Base-by-base conservation (phyloP, 2,329 filamentous ascomycete genomes). In the Gaeumannomyces sp. region DNA sequence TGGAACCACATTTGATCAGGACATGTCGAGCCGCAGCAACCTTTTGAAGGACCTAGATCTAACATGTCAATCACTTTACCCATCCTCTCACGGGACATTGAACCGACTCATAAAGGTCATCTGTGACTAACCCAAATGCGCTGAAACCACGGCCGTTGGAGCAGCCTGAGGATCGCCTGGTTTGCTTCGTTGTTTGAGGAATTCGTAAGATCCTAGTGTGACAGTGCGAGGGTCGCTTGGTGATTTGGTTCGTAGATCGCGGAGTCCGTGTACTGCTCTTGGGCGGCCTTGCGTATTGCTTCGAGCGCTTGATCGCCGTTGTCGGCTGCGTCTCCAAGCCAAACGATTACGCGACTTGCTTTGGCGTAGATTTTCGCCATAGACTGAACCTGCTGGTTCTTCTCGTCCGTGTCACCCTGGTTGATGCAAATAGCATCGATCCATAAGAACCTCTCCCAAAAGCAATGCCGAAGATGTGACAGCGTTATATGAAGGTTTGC, bases 371-470 rank as follows among this genome's bases (percentile, higher is more conserved):
- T 61, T 13, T 28, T 33, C 4, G 60, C 27, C 60, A 61, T 61
- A 4, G 35, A 38, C 19, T 27, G 33, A 19, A 61, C 60, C 35
- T 61, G 60, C 10, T 50, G 60, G 14, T 25, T n/a, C 27, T 38
- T 33, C 28, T 61, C 60, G 25, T 29, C n/a, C 1, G 16, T 11
- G 31, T 61, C n/a, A 8, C 22, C n/a, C 25, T 61, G 60, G 35
- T 61, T 29, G 22, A 61, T 61, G n/a, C 60, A 61, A 2, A 61
- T 28, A 7, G 60, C 60, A 28, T 61, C 60, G 19, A 50, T 38
- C 60, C 60, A 61, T 3, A 45, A 6, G 38, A 45, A 2, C 2
- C 38, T 14, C 7, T 45, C 38, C 14, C 50, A 35, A 4, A 61
- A 4, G 16, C 60, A 27, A 28, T 61, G 25, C 11, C 60, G 25